Evolutionary conservation across 192 early-diverging fungal genomes (phyloP).

Genomic region (Coemansia sp.): DNA sequence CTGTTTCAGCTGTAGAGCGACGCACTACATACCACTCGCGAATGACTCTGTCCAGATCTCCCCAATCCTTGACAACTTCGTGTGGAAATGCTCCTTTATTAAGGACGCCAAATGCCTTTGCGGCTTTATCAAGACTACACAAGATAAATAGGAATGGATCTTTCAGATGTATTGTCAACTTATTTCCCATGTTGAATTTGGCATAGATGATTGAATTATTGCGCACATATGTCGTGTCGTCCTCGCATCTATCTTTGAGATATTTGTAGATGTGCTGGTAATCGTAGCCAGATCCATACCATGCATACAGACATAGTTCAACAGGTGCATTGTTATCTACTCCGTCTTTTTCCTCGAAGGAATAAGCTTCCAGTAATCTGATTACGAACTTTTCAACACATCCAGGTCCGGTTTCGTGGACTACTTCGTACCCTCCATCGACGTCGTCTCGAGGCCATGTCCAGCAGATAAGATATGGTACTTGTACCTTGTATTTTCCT

Average conservation of each 20-base stretch:
- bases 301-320: constrained; percentile 3
- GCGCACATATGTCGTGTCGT: constrained; percentile 2
- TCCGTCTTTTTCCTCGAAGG: no score
- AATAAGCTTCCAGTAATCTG: background rate
- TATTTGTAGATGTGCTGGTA: constrained; percentile 6
- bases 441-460: background rate
- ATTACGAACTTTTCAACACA: constrained; percentile 4
- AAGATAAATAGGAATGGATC: constrained; percentile 6
- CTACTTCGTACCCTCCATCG: background rate
- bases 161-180: background rate
- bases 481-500: constrained; percentile 1
- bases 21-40: background rate
- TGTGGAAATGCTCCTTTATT: constrained; percentile 1
- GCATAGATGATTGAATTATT: constrained; percentile 5
- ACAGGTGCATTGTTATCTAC: no score
- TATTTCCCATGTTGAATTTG: constrained; percentile 5
- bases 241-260: constrained; percentile 5
- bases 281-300: constrained; percentile 5
- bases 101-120: constrained; percentile 2
- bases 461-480: constrained; percentile 1
- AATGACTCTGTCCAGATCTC: constrained; percentile 3
- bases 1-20: background rate
- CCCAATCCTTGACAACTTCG: constrained; percentile 4
- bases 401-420: background rate
- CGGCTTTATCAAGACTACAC: constrained; percentile 2